Percentiles rank a stretch among this genome's conserved stretches.
These are phyloP conservation scores for Magnaporthales sp. DNA, from an alignment of 2,329 filamentous ascomycete genomes.

Conservation along the genomic window DNA sequence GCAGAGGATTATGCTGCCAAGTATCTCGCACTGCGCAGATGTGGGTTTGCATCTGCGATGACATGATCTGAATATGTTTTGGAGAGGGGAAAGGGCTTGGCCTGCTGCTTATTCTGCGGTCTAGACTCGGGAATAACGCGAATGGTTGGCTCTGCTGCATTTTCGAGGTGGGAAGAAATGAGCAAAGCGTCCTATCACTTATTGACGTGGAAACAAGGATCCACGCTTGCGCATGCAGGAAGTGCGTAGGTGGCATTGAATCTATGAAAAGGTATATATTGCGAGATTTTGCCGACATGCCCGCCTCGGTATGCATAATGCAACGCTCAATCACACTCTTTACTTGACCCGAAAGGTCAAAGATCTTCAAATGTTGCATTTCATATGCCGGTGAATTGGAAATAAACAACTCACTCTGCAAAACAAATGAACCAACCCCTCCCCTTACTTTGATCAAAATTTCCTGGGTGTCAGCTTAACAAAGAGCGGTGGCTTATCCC, in stretches of 20 bases:
- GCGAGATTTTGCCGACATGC: not conserved
- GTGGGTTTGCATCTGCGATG: not conserved
- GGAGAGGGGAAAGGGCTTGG: not conserved
- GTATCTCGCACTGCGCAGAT: not conserved
- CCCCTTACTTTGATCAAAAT: not conserved
- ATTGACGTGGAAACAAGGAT: not conserved
- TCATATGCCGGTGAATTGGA: not conserved
- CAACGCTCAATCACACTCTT: not conserved
- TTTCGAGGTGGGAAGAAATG: no score
- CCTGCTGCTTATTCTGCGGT: not conserved
- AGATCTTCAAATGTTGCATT: not conserved
- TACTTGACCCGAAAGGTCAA: not conserved
- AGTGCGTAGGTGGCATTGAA: not conserved
- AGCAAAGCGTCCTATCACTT: no score
- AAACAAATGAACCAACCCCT: not conserved
- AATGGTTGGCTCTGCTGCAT: not conserved
- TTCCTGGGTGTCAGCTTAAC: not conserved
- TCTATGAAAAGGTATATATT: not conserved
- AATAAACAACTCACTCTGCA: not conserved
- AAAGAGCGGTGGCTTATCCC: conserved; percentile 25
- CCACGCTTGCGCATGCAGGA: not conserved
- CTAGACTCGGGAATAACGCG: not conserved
- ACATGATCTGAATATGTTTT: not conserved
- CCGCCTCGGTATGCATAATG: not conserved
- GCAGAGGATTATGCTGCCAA: conserved; percentile 4